Evolutionary conservation across 2,329 filamentous ascomycete genomes (phyloP).

Genomic region (Epichloe baconii): DNA sequence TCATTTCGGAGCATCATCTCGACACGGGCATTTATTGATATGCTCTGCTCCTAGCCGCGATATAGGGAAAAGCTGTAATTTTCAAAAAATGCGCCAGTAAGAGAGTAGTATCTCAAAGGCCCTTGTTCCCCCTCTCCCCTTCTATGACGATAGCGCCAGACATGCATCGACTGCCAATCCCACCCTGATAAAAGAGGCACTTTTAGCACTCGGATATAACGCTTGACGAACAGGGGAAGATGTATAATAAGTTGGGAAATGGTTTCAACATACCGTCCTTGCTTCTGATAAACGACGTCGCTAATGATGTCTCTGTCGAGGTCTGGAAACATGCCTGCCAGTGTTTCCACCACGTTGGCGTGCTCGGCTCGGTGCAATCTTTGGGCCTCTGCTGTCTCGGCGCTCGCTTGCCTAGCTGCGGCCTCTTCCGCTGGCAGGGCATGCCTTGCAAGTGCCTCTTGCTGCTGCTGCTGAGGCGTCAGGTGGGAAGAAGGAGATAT

Average conservation of each 20-base stretch:
- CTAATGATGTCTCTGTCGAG: constrained; percentile 89
- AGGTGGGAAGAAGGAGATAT: constrained; percentile 10
- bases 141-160: constrained; percentile 48
- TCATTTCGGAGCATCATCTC: no score
- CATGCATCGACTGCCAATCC: constrained; percentile 78
- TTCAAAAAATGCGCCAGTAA: neutral
- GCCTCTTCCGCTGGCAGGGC: constrained; percentile 67
- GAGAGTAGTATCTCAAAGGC: no score
- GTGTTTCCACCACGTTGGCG: constrained; percentile 79
- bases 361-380: constrained; percentile 76
- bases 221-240: no score
- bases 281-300: constrained; percentile 90
- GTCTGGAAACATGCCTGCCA: constrained; percentile 94
- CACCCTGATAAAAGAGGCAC: constrained; percentile 39
- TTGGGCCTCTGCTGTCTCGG: constrained; percentile 77
- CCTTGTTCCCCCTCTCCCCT: neutral
- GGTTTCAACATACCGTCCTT: constrained; percentile 59
- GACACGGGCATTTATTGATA: no score
- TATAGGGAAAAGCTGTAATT: neutral
- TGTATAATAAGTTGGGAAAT: neutral
- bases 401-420: constrained; percentile 79
- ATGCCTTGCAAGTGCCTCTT: constrained; percentile 18
- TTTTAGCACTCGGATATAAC: neutral
- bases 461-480: constrained; percentile 13
- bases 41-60: no score